phyloP scores from a whole-genome alignment of 1,284 basidiomycete genomes.

The Rhodotorula sp. region DNA sequence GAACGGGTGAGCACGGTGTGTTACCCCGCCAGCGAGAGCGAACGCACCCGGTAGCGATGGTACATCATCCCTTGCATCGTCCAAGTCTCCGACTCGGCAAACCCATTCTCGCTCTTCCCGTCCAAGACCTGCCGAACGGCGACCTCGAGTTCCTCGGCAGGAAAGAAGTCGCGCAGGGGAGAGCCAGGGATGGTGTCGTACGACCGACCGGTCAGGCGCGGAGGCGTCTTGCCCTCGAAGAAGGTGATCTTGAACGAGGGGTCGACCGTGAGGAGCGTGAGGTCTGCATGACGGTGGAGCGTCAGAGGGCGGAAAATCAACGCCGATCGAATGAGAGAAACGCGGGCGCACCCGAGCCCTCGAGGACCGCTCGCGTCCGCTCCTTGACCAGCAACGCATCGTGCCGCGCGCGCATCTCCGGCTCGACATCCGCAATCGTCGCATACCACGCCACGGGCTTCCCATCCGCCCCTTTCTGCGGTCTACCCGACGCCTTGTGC shows the following conservation, averaged over 20 bases:
- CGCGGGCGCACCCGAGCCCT: slow-evolving; percentile 13
- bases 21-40: not conserved
- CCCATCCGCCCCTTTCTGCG: slow-evolving; percentile 5
- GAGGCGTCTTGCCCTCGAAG: slow-evolving; percentile 11
- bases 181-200: not conserved
- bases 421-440: not conserved
- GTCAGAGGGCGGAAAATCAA: no score
- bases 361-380: slow-evolving; percentile 32
- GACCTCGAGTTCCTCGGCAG: not conserved
- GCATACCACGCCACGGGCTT: slow-evolving; percentile 41
- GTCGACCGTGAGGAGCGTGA: slow-evolving; percentile 11
- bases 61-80: not conserved
- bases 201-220: not conserved
- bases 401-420: slow-evolving; percentile 6
- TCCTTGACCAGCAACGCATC: slow-evolving; percentile 34
- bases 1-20: not conserved
- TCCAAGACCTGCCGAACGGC: slow-evolving; percentile 11
- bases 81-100: not conserved
- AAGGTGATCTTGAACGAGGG: not conserved
- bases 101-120: slow-evolving; percentile 1
- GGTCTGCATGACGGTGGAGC: no score
- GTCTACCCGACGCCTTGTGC: slow-evolving; percentile 7
- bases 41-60: slow-evolving; percentile 19
- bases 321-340: no score
- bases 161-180: slow-evolving; percentile 6